Evolutionary conservation across 345 rosid species (phyloP).

Genomic region (Salix brachista): DNA sequence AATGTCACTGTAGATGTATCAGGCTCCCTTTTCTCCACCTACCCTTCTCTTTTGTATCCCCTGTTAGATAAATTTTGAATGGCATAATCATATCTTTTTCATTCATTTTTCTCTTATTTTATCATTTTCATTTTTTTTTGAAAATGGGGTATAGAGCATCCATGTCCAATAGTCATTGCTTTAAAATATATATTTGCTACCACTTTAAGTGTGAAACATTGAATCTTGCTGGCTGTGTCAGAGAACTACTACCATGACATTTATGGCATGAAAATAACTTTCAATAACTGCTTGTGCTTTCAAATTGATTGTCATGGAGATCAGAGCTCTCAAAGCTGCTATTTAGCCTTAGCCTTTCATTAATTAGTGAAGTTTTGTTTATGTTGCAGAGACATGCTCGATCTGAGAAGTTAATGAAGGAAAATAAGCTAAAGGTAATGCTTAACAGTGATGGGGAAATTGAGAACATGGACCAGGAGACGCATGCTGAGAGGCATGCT

Average conservation of each 20-base stretch:
- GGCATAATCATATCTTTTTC: background rate
- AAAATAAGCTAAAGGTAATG: slow-evolving; percentile 54
- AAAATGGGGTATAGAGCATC: background rate
- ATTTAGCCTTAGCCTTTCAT: background rate
- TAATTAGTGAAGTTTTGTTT: background rate
- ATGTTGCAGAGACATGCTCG: slow-evolving; percentile 54
- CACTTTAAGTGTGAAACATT: background rate
- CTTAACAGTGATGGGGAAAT: slow-evolving; percentile 63
- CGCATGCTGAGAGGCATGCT: slow-evolving; percentile 50
- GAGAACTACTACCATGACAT: background rate
- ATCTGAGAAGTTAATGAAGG: slow-evolving; percentile 61
- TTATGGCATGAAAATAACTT: background rate
- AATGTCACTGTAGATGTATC: background rate
- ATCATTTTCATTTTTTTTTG: background rate
- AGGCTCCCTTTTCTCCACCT: background rate
- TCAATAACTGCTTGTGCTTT: background rate
- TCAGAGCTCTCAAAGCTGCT: background rate
- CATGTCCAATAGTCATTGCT: background rate
- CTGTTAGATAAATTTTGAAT: background rate
- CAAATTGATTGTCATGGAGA: background rate
- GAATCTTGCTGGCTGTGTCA: background rate
- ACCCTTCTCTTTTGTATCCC: background rate
- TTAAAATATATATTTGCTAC: background rate
- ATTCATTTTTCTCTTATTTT: background rate
- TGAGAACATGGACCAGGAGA: slow-evolving; percentile 68